These are phyloP conservation scores for Pleodorina starrii DNA, from an alignment of 139 green algal species.

Conservation along the genomic window DNA sequence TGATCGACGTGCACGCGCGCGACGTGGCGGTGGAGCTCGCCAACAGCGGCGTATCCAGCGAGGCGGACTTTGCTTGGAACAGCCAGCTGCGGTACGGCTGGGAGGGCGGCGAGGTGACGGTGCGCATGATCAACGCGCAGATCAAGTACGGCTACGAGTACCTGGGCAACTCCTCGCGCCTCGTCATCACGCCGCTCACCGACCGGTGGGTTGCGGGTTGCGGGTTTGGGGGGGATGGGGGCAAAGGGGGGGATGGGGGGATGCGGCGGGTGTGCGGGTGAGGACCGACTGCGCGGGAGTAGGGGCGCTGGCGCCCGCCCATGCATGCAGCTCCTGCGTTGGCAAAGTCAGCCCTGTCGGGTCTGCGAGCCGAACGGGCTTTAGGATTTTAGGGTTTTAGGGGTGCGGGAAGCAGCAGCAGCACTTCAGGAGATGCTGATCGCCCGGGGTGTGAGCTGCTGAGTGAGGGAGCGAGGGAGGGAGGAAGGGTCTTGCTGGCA, in stretches of 20 bases:
- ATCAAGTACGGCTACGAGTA: constrained; percentile 88
- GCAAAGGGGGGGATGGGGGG: neutral
- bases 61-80: constrained; percentile 85
- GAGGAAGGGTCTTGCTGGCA: too few species aligned
- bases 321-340: too few species aligned
- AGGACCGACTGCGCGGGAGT: too few species aligned
- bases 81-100: constrained; percentile 86
- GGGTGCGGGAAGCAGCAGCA: too few species aligned
- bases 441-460: too few species aligned
- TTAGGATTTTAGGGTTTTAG: too few species aligned
- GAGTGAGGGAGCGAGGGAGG: too few species aligned
- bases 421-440: too few species aligned
- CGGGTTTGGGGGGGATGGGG: neutral
- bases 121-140: constrained; percentile 83
- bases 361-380: too few species aligned
- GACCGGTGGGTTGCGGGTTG: constrained; percentile 61
- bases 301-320: too few species aligned
- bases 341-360: too few species aligned
- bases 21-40: constrained; percentile 76
- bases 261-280: too few species aligned
- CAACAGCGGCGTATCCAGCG: neutral
- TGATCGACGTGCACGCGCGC: constrained; percentile 87
- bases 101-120: constrained; percentile 77
- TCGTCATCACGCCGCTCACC: constrained; percentile 89
- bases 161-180: constrained; percentile 82